Conservation (phyloP, 345 rosid genomes). For the Hypericum androsaemum region DNA sequence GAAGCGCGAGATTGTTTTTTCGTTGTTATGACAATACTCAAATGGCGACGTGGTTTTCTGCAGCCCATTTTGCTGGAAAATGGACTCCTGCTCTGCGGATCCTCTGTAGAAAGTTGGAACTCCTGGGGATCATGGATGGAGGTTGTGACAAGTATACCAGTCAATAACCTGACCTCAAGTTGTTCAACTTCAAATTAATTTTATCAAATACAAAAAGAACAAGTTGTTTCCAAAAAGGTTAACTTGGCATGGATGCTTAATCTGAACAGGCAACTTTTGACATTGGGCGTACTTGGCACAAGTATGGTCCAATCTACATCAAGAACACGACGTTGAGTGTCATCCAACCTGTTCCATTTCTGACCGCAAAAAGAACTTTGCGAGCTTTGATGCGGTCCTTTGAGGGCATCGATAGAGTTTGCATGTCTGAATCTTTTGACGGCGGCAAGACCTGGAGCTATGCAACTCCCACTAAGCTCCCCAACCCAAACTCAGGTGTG, state of each 20-base stretch:
- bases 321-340: constrained; percentile 60
- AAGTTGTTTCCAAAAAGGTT: too few relatives aligned
- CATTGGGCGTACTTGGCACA: constrained; percentile 69
- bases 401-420: constrained; percentile 49
- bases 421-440: constrained; percentile 68
- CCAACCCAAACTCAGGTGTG: constrained; percentile 89
- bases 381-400: constrained; percentile 61
- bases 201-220: too few relatives aligned
- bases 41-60: constrained; percentile 8
- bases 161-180: too few relatives aligned
- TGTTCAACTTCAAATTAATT: too few relatives aligned
- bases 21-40: neutral
- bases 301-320: constrained; percentile 69
- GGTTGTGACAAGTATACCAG: constrained; percentile 30
- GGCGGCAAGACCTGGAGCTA: constrained; percentile 65
- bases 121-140: constrained; percentile 96
- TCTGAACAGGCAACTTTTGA: constrained; percentile 59
- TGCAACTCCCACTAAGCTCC: constrained; percentile 60
- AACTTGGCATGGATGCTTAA: constrained; percentile 8
- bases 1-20: too few relatives aligned
- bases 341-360: constrained; percentile 86
- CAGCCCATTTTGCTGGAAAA: constrained; percentile 78
- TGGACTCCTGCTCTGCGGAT: constrained; percentile 70
- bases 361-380: constrained; percentile 46
- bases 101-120: constrained; percentile 91